These are phyloP conservation scores for Hirschioporus abietinus DNA, from an alignment of 768 basidiomycete genomes.

Conservation along the genomic window DNA sequence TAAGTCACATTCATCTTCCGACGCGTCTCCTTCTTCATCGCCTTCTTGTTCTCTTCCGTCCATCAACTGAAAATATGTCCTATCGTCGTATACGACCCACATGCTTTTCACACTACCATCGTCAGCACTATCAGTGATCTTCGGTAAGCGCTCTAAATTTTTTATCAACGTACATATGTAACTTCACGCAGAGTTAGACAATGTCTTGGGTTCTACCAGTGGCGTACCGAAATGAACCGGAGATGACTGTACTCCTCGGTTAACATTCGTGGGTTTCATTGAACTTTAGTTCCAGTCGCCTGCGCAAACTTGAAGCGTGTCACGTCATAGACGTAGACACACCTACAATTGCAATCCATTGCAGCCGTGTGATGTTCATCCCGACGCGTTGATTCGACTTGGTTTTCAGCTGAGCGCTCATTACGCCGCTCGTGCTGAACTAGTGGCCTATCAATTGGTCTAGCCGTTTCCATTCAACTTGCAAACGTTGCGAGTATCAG, in stretches of 20 bases:
- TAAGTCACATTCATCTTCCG: neutral
- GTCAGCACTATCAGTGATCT: neutral
- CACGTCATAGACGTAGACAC: too few relatives aligned
- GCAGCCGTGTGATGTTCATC: neutral
- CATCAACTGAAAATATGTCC: neutral
- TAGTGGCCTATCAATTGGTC: too few relatives aligned
- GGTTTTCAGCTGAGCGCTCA: too few relatives aligned
- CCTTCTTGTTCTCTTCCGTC: neutral
- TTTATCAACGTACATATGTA: neutral
- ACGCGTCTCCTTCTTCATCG: neutral
- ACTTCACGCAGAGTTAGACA: too few relatives aligned
- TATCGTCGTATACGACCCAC: neutral
- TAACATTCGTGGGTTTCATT: neutral
- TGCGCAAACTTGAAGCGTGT: neutral
- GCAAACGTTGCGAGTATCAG: too few relatives aligned
- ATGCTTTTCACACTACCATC: neutral
- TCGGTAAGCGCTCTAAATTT: neutral
- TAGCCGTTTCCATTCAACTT: too few relatives aligned
- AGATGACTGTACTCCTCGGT: neutral
- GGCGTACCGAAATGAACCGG: neutral
- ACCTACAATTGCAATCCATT: neutral
- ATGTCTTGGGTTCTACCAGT: neutral
- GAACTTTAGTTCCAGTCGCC: neutral
- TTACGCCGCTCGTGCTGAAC: too few relatives aligned
- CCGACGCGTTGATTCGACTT: too few relatives aligned